phyloP scores from a whole-genome alignment of 192 early-diverging fungal genomes.

The Radiomyces spectabilis region DNA sequence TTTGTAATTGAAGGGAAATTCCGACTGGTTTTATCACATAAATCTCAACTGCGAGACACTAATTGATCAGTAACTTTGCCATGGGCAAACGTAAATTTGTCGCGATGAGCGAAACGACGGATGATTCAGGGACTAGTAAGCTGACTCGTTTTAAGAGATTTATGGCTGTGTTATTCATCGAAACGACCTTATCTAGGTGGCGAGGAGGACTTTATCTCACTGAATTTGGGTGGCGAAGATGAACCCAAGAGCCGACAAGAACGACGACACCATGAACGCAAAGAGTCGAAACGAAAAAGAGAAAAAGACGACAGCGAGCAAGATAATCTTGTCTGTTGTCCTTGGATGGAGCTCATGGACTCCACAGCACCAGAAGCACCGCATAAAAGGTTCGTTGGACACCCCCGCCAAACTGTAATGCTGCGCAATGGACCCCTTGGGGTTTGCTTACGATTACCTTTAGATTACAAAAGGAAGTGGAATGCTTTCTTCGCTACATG shows the following conservation, averaged over 20 bases:
- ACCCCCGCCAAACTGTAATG: conserved; percentile 5
- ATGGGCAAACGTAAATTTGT: too few relatives aligned
- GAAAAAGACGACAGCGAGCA: neutral
- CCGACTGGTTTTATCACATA: too few relatives aligned
- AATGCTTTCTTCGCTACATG: conserved; percentile 71
- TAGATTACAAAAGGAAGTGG: conserved; percentile 46
- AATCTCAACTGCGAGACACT: too few relatives aligned
- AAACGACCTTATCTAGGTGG: too few relatives aligned
- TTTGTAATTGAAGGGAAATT: too few relatives aligned
- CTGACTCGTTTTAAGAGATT: too few relatives aligned
- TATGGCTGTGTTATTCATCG: too few relatives aligned
- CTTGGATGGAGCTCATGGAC: conserved; percentile 4
- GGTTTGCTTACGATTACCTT: neutral
- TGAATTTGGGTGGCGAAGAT: neutral
- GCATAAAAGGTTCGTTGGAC: conserved; percentile 1
- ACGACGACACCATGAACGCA: neutral
- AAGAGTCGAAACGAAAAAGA: neutral
- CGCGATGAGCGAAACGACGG: too few relatives aligned
- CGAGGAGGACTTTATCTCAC: conserved; percentile 11
- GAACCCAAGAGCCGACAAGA: neutral
- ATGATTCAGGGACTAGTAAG: too few relatives aligned
- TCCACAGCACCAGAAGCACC: neutral
- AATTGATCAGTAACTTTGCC: too few relatives aligned
- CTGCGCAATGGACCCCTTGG: neutral
- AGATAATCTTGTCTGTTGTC: neutral